Conservation (phyloP, 352 stramenopile genomes). For the Blastocystis sp. region DNA sequence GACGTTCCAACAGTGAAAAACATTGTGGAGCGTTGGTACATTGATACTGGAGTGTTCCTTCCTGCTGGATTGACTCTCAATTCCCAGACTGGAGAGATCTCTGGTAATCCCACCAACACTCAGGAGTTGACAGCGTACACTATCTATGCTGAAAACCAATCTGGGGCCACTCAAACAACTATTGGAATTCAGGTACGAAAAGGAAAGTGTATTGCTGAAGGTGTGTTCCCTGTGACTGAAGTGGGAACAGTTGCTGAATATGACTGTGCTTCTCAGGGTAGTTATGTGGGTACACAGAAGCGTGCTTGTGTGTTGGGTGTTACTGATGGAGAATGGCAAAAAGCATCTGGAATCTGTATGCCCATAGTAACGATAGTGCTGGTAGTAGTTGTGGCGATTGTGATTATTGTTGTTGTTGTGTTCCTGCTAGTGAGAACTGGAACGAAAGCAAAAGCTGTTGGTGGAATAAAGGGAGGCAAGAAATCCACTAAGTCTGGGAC, state of each 20-base stretch:
- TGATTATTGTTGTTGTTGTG: neutral
- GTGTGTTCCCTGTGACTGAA: neutral
- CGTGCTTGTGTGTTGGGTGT: neutral
- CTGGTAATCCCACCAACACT: neutral
- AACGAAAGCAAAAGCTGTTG: neutral
- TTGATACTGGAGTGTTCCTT: neutral
- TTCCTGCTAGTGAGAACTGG: neutral
- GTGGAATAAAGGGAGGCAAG: conserved; percentile 18
- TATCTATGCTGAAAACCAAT: neutral
- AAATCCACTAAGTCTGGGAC: too few species aligned
- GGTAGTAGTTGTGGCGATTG: neutral
- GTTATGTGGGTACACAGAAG: conserved; percentile 2
- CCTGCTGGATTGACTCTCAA: conserved; percentile 6
- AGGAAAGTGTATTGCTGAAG: neutral
- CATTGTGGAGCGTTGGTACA: neutral
- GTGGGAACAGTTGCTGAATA: neutral
- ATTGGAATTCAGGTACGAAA: neutral
- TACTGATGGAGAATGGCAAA: conserved; percentile 14
- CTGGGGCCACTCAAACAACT: neutral
- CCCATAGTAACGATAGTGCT: neutral
- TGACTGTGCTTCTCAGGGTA: neutral
- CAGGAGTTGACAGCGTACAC: neutral
- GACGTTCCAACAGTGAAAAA: neutral
- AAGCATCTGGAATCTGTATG: neutral
- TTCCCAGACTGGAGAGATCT: conserved; percentile 25